Evolutionary conservation across 352 stramenopile genomes (phyloP).

Genomic region (Globisporangium paroecandrum): DNA sequence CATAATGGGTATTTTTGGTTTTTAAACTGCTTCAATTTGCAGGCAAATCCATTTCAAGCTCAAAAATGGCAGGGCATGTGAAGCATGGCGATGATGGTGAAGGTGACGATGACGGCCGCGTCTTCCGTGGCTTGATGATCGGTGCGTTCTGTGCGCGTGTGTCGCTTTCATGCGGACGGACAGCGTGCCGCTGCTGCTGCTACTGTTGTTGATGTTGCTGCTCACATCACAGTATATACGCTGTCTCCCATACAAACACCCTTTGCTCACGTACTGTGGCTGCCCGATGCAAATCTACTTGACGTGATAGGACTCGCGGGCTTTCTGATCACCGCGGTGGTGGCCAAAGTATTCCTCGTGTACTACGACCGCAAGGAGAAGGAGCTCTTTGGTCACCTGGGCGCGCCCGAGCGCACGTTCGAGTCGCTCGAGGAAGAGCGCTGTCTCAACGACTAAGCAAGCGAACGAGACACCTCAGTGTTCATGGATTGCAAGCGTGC

Average conservation of each 20-base stretch:
- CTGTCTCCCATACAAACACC: not conserved
- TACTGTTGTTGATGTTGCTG: not conserved
- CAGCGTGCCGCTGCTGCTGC: not conserved
- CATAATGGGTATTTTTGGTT: not conserved
- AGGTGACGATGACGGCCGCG: not conserved
- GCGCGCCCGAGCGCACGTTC: slow-evolving; percentile 4
- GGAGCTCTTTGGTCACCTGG: slow-evolving; percentile 11
- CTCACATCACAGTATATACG: no score
- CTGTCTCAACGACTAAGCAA: slow-evolving; percentile 12
- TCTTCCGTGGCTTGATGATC: slow-evolving; percentile 5
- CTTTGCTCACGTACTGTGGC: not conserved
- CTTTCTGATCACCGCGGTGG: slow-evolving; percentile 8
- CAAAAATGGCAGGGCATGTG: not conserved
- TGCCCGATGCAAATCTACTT: not conserved
- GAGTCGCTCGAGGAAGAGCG: slow-evolving; percentile 13
- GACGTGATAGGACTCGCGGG: slow-evolving; percentile 1
- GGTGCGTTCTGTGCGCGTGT: not conserved
- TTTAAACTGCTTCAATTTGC: not conserved
- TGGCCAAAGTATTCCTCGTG: slow-evolving; percentile 12
- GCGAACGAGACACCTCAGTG: no score
- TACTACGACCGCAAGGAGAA: slow-evolving; percentile 14
- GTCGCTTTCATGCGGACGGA: not conserved
- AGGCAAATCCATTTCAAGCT: not conserved
- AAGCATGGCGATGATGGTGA: not conserved
- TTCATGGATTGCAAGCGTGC: not conserved